Percentiles rank a stretch among this genome's conserved stretches.
These are phyloP conservation scores for Eimeria zaria DNA, from an alignment of 169 alveolate species.

Conservation along the genomic window DNA sequence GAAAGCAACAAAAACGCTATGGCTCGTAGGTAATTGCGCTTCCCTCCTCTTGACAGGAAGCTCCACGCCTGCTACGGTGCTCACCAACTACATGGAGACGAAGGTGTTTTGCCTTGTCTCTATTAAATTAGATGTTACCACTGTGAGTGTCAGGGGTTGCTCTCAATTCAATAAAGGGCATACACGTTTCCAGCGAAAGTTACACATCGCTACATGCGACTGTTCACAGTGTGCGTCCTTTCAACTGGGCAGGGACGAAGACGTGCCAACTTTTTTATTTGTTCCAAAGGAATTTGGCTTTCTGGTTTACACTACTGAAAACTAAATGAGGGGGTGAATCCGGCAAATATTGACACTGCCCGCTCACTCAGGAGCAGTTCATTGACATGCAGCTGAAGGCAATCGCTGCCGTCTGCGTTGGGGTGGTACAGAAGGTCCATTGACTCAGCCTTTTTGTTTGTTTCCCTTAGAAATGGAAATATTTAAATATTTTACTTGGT, in stretches of 20 bases:
- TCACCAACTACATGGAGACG: not conserved
- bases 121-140: not conserved
- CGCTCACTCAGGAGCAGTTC: not conserved
- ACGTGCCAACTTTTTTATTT: not conserved
- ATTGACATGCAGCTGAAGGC: slow-evolving; percentile 17
- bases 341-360: not conserved
- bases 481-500: not conserved
- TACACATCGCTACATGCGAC: not conserved
- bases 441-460: not conserved
- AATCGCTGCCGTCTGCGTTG: slow-evolving; percentile 13
- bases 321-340: not conserved
- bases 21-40: not conserved
- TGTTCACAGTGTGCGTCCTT: not conserved
- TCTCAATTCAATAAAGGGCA: too few relatives aligned
- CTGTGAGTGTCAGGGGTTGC: not conserved
- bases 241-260: not conserved
- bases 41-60: not conserved
- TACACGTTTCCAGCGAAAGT: not conserved
- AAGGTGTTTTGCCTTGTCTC: not conserved
- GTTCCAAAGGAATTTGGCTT: not conserved
- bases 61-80: not conserved
- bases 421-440: slow-evolving; percentile 1
- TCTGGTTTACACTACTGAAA: not conserved
- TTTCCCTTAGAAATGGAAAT: not conserved
- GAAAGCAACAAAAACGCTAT: not conserved